Evolutionary conservation across 177 flowering plant species (phyloP).

Genomic region (Tripterygium wilfordii): DNA sequence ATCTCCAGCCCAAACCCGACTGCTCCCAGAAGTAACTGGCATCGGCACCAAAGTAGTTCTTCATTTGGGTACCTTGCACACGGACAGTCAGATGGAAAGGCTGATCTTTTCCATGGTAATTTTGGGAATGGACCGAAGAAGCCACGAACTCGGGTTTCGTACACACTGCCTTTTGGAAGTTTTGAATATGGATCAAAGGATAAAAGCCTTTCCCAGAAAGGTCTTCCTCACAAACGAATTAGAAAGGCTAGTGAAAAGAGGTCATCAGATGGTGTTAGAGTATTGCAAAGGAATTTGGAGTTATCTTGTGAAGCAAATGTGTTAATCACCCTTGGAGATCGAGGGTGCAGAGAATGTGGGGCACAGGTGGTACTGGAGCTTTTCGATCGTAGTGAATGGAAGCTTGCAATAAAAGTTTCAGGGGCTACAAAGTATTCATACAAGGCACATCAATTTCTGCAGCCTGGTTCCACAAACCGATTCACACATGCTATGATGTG

Average conservation of each 20-base stretch:
- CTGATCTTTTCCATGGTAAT: slow-evolving; percentile 28
- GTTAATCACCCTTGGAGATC: slow-evolving; percentile 61
- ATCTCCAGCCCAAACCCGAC: slow-evolving; percentile 53
- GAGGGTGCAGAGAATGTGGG: slow-evolving; percentile 92
- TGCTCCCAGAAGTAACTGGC: slow-evolving; percentile 59
- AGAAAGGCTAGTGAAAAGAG: slow-evolving; percentile 57
- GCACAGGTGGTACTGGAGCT: slow-evolving; percentile 60
- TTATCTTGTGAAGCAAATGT: slow-evolving; percentile 74
- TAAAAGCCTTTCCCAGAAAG: slow-evolving; percentile 37
- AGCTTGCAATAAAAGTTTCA: slow-evolving; percentile 58
- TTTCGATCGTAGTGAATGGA: slow-evolving; percentile 83
- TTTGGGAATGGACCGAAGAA: slow-evolving; percentile 66
- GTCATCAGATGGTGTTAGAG: slow-evolving; percentile 34
- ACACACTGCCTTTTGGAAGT: slow-evolving; percentile 57
- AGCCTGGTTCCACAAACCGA: slow-evolving; percentile 87
- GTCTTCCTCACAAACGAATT: slow-evolving; percentile 48
- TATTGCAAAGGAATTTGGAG: slow-evolving; percentile 43
- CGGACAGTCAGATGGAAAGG: slow-evolving; percentile 51
- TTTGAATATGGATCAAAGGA: slow-evolving; percentile 47
- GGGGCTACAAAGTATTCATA: slow-evolving; percentile 65
- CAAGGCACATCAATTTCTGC: slow-evolving; percentile 84
- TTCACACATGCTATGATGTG: slow-evolving; percentile 96
- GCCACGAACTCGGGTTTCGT: slow-evolving; percentile 78
- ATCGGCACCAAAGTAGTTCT: slow-evolving; percentile 36
- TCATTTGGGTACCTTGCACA: slow-evolving; percentile 37